These are phyloP conservation scores for Lolium rigidum DNA, from an alignment of 176 grass and related monocot genomes.

Conservation along the genomic window DNA sequence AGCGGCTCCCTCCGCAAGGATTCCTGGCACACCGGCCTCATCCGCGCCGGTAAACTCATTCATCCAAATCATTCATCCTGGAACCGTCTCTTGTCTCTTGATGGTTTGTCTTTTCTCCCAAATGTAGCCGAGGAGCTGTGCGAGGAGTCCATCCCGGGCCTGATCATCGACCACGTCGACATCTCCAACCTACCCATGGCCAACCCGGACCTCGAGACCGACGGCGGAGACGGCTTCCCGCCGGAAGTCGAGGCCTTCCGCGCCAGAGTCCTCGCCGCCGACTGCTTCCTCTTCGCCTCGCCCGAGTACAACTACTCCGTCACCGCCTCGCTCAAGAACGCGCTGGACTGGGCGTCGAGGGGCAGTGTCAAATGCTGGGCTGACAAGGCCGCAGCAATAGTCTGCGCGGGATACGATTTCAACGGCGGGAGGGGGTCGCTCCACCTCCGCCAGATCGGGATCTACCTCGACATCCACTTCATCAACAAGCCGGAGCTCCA, in stretches of 20 bases:
- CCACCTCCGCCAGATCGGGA: constrained; percentile 85
- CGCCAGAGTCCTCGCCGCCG: too few relatives aligned
- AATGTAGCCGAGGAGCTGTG: constrained; percentile 49
- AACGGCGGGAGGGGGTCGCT: constrained; percentile 66
- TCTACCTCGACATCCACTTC: constrained; percentile 89
- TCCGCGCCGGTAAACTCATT: constrained; percentile 61
- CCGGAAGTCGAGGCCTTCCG: too few relatives aligned
- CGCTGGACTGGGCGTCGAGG: constrained; percentile 93
- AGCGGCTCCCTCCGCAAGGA: constrained; percentile 67
- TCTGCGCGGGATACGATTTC: constrained; percentile 66
- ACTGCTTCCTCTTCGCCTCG: constrained; percentile 27
- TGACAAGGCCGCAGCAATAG: constrained; percentile 79
- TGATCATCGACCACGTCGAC: constrained; percentile 46
- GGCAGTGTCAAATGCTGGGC: constrained; percentile 63
- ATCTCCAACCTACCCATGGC: constrained; percentile 63
- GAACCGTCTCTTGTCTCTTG: too few relatives aligned
- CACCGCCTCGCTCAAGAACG: constrained; percentile 81
- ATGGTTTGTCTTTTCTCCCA: neutral
- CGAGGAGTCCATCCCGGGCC: too few relatives aligned
- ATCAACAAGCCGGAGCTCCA: constrained; percentile 93
- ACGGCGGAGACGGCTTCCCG: too few relatives aligned
- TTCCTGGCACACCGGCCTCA: constrained; percentile 68
- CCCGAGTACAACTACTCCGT: constrained; percentile 88
- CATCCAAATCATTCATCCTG: too few relatives aligned
- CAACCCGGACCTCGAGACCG: constrained; percentile 73